Conservation (phyloP, 345 rosid genomes). For the Gossypium ekmanianum region DNA sequence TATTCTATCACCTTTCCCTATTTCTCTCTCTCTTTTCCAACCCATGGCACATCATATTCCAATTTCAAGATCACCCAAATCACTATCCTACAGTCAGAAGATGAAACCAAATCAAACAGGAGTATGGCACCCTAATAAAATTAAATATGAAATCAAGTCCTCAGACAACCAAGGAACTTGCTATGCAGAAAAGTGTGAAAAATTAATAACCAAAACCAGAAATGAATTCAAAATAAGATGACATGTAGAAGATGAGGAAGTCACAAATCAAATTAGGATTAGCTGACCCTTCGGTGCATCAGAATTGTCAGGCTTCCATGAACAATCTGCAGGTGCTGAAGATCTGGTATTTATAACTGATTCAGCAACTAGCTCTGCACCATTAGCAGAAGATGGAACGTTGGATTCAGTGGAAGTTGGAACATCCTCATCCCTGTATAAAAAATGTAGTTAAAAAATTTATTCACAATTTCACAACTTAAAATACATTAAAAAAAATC, state of each 20-base stretch:
- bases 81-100: neutral
- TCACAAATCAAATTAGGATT: conserved; percentile 21
- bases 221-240: neutral
- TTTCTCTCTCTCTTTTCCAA: neutral
- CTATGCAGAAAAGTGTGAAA: neutral
- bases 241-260: conserved; percentile 6
- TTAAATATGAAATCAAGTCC: neutral
- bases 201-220: neutral
- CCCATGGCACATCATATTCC: neutral
- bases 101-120: neutral
- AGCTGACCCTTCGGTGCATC: conserved; percentile 73
- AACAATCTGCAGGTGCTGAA: conserved; percentile 33
- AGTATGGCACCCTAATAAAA: neutral
- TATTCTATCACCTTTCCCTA: neutral
- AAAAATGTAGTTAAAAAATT: conserved; percentile 18
- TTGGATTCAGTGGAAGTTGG: conserved; percentile 34
- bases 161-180: neutral
- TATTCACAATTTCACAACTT: neutral
- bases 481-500: neutral
- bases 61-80: neutral
- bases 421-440: conserved; percentile 46
- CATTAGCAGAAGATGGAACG: conserved; percentile 41
- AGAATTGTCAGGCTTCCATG: conserved; percentile 54
- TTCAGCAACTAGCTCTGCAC: conserved; percentile 28
- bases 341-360: conserved; percentile 28